Evolutionary conservation across 2,329 filamentous ascomycete species (phyloP), one percentile per base, ranked within the genome.

Genomic region (Biscogniauxia mediterranea): DNA sequence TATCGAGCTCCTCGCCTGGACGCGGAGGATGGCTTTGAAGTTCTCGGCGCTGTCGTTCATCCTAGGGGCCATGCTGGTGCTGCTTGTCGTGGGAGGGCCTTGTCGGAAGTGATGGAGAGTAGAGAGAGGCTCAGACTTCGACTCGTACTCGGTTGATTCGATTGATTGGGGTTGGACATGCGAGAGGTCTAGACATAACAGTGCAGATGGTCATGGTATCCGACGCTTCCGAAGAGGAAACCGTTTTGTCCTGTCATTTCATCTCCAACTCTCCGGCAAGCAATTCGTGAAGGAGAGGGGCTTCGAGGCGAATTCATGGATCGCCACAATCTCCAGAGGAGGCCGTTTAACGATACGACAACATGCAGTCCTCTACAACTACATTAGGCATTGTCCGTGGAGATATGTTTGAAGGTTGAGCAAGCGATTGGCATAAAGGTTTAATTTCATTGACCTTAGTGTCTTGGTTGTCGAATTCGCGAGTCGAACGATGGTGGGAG

Each of bases 21-120:
- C 54, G 21, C 51, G 58, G 46, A 53, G n/a, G 17, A 50, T 54
- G 15, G 54, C 23, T 21, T 49, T 60, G 15, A 56, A 52, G 21
- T 49, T 60, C 28, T 20, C 54, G 19, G 58, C 54, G 9, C 46
- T 28, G 17, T 46, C 58, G 11, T 54, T 60, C n/a, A 56, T 60
- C 50, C 38, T 60, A 21, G 58, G 58, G 5, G 38, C 17, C 38
- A n/a, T n/a, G 15, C 5, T 46, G 15, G 38, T 46, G 15, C 15
- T 46, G 38, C 38, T 46, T 7, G 38, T 46, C 5, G 13, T 46
- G 15, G 38, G 5, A n/a, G 13, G 38, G 38, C 2, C 5, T 15
- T 46, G 38, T 46, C 13, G 38, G 38, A n/a, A 46, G 38, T 46
- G 38, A n/a, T n/a, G 15, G 6, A 9, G 2, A 15, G 32, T 2